Conservation (phyloP, 2,329 filamentous ascomycete species). For the Aspergillus eucalypticola region DNA sequence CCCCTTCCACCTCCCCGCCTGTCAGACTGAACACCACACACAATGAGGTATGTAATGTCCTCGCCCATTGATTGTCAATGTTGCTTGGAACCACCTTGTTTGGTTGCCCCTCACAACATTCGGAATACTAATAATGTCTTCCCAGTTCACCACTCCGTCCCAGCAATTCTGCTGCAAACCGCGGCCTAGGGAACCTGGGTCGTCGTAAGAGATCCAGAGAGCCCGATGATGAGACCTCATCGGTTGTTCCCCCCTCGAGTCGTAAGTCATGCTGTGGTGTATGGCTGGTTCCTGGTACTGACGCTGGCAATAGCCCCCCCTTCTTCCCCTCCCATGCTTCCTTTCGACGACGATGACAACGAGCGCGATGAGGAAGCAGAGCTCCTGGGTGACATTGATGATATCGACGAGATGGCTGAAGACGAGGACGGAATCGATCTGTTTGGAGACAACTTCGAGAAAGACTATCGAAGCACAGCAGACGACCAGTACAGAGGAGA, state of each 20-base stretch:
- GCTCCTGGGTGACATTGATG: slow-evolving; percentile 63
- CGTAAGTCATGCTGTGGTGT: slow-evolving; percentile 50
- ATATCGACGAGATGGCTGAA: slow-evolving; percentile 68
- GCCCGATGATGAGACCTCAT: slow-evolving; percentile 63
- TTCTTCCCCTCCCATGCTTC: slow-evolving; percentile 63
- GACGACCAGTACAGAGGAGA: slow-evolving; percentile 57
- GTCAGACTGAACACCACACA: slow-evolving; percentile 21
- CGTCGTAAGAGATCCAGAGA: slow-evolving; percentile 66
- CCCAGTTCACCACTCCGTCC: slow-evolving; percentile 77
- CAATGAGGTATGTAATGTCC: slow-evolving; percentile 31
- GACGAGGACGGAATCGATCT: slow-evolving; percentile 70
- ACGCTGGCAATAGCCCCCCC: slow-evolving; percentile 42
- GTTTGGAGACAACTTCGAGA: slow-evolving; percentile 67
- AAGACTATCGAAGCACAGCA: slow-evolving; percentile 56
- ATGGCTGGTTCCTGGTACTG: slow-evolving; percentile 12
- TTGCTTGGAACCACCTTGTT: not conserved
- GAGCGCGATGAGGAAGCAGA: slow-evolving; percentile 56
- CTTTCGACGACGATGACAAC: slow-evolving; percentile 50
- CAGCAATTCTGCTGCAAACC: slow-evolving; percentile 80
- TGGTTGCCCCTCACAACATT: not conserved
- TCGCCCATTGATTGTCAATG: not conserved
- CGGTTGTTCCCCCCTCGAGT: slow-evolving; percentile 62
- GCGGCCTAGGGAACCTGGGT: slow-evolving; percentile 59
- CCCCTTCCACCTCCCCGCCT: slow-evolving; percentile 8
- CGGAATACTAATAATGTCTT: slow-evolving; percentile 3